Percentiles rank a stretch among this genome's conserved stretches.
These are phyloP conservation scores for Aspergillus transmontanensis DNA, from an alignment of 2,329 filamentous ascomycete species.

Conservation along the genomic window DNA sequence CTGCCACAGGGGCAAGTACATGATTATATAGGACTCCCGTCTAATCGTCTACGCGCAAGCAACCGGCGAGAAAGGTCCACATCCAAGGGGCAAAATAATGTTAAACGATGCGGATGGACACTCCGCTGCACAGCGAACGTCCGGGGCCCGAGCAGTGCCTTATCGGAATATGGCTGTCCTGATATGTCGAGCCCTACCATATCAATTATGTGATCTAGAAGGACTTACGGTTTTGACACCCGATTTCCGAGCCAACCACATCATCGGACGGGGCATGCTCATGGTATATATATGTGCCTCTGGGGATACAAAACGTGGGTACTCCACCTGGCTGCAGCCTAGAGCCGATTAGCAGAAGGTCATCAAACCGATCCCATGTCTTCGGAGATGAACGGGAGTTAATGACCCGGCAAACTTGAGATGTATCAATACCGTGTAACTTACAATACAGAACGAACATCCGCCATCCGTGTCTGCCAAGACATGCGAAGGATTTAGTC, in stretches of 20 bases:
- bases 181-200: neutral
- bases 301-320: neutral
- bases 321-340: neutral
- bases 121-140: neutral
- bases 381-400: neutral
- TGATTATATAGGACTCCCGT: neutral
- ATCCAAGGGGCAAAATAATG: neutral
- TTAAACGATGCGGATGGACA: neutral
- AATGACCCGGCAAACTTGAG: neutral
- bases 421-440: constrained; percentile 1
- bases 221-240: neutral
- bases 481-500: neutral
- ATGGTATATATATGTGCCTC: neutral
- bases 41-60: neutral
- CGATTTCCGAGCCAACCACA: constrained; percentile 5
- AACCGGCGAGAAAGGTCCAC: neutral
- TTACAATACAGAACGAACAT: constrained; percentile 4
- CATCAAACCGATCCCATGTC: neutral
- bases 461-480: constrained; percentile 13
- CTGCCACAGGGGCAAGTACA: neutral
- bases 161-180: neutral
- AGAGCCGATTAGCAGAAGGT: neutral
- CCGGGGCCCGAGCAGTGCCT: neutral
- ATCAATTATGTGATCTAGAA: neutral
- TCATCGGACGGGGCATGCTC: neutral